phyloP scores from a whole-genome alignment of 2,329 filamentous ascomycete genomes.

The Coniochaeta sp. region DNA sequence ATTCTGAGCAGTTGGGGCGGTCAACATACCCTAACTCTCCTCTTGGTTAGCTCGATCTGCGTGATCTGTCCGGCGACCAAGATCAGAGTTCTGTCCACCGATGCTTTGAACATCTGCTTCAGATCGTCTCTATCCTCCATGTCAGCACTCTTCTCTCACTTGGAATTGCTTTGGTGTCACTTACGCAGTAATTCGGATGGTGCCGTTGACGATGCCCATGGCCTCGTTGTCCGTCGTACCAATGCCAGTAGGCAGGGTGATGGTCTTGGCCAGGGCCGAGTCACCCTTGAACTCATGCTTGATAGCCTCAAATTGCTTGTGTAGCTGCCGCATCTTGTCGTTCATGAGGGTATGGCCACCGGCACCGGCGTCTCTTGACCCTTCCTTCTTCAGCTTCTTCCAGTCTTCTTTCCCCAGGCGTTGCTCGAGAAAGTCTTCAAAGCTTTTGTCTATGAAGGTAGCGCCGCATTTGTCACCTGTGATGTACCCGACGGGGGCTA shows the following conservation, averaged over 20 bases:
- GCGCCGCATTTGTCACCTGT: constrained; percentile 14
- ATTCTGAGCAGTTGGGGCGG: too few species aligned
- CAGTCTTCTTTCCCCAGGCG: constrained; percentile 12
- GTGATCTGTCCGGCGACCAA: constrained; percentile 13
- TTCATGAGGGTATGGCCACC: constrained; percentile 17
- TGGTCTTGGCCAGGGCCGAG: constrained; percentile 5
- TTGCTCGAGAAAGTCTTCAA: constrained; percentile 11
- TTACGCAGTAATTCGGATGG: constrained; percentile 7
- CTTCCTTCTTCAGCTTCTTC: constrained; percentile 12
- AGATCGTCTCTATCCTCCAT: constrained; percentile 9
- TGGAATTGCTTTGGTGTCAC: background rate
- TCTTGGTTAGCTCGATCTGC: constrained; percentile 6
- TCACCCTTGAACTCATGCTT: constrained; percentile 16
- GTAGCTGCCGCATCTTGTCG: constrained; percentile 13
- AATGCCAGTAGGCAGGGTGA: constrained; percentile 11
- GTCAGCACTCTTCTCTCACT: constrained; percentile 1
- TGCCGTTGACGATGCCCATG: constrained; percentile 10
- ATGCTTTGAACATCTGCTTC: constrained; percentile 12
- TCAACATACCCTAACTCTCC: constrained; percentile 11
- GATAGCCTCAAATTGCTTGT: constrained; percentile 15
- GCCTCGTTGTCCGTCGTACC: constrained; percentile 8
- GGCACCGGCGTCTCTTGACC: constrained; percentile 7
- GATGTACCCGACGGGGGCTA: constrained; percentile 11
- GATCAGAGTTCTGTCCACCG: constrained; percentile 13
- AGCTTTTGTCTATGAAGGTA: constrained; percentile 14